Evolutionary conservation across 345 rosid species (phyloP), one percentile per base, ranked within the genome.

Genomic region (Lepidium sativum): DNA sequence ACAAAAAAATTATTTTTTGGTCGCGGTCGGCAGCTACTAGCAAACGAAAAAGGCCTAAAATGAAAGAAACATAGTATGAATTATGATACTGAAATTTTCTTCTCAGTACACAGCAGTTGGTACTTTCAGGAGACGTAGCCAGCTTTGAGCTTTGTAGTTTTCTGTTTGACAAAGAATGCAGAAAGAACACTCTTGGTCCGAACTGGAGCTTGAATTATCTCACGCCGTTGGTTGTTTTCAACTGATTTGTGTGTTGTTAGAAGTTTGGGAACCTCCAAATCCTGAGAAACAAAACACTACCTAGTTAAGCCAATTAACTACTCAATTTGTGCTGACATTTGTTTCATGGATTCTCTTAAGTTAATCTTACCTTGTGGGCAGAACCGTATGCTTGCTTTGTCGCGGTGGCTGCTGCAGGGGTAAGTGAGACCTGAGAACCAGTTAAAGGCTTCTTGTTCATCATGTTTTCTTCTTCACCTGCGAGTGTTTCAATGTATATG

Each of bases 111-210:
- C 33, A 45, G 15, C 15, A 51, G 14, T 47, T 23, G 9, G 39
- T 38, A 50, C 23, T 20, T 56, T 73, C 54, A 73, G 8, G 38
- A 67, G 70, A 82, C 83, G 42, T 75, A 80, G 53, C 88, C 81
- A 60, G 92, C 83, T 81, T 78, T 90, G 71, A 73, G 67, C 85
- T 84, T 86, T n/a, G 74, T 33, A 40, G 89, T 63, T 78, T 88
- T 94, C 76, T 79, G 89, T 55, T 86, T 94, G 32, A 68, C 96
- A 50, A 94, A 94, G 83, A 94, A 94, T 9, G 89, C 80, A 13
- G 97, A 88, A 42, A 90, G 77, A 78, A 94, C 58, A 68, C 97
- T 90, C 75, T 80, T 90, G 78, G 86, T 86, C 62, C 91, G 84
- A 38, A 75, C 91, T 74, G 91, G 84, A 18, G 92, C 73, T 35